Base-by-base conservation (phyloP, 192 early-diverging fungal species). In the Gryganskiella cystojenkinii region DNA sequence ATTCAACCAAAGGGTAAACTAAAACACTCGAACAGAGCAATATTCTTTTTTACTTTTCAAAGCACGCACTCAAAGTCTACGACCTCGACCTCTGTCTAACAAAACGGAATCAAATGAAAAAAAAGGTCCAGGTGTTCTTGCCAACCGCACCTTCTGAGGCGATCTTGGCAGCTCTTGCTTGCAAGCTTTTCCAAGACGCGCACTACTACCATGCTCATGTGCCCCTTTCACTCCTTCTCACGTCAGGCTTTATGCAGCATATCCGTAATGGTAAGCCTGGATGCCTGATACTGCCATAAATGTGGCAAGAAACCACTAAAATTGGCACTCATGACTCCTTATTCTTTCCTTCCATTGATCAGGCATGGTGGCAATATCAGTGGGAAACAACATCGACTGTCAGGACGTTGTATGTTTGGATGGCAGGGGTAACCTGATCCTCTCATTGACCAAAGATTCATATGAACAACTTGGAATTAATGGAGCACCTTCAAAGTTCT, bases 401-500 rank as follows among this genome's bases (percentile, higher is more conserved):
- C 30, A 57, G 35, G 20, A 35, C 14, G 25, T 30, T 27, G 56
- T 35, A 8, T 58, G 25, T 33, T 13, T 20, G 5, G 27, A 35
- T 27, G 35, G 24, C 20, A 30, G 14, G 9, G 20, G 25, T 20
- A 84, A 66, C 22, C 31, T 84, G 20, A 74, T 80, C 17, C 49
- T 84, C 33, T 74, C 71, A 10, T 53, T 84, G 22, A 82, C 76
- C 5, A 84, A 84, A 47, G 83, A 84, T 56, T 67, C 80, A 1
- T 84, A 84, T 28, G 83, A 84, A 30, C 58, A 73, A 25, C 67
- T 84, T 56, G 83, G 83, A 54, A 28, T 84, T 20, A 35, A 60
- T 1, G 83, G 83, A 0, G 45, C 58, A n/a, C 56, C 70, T 11
- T 60, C 83, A n/a, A 64, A 67, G 56, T 84, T 79, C 45, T 54